phyloP scores from a whole-genome alignment of 2,329 filamentous ascomycete species.

The Achaetomium macrosporum region DNA sequence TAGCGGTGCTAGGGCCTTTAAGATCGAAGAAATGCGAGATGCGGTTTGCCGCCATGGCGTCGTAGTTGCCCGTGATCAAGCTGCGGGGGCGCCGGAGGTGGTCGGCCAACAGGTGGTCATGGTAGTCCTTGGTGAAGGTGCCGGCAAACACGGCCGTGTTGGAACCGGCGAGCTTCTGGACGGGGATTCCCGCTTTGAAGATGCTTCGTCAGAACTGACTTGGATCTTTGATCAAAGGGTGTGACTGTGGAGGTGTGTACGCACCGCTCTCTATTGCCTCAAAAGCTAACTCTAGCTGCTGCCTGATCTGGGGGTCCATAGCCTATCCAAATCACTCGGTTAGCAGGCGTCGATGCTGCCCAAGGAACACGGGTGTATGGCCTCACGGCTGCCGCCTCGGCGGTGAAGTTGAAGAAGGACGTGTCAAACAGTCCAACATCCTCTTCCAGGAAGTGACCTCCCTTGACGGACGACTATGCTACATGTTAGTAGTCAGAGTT shows the following conservation, averaged over 20 bases:
- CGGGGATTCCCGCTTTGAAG: not conserved
- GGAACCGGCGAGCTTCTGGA: not conserved
- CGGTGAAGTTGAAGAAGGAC: conserved; percentile 30
- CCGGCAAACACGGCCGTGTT: not conserved
- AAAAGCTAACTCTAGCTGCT: conserved; percentile 30
- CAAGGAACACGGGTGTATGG: not conserved
- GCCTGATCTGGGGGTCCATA: conserved; percentile 27
- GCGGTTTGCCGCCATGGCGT: conserved; percentile 34
- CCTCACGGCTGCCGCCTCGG: conserved; percentile 26
- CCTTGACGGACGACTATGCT: conserved; percentile 28
- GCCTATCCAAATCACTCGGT: conserved; percentile 3
- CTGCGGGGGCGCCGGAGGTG: not conserved
- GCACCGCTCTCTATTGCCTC: conserved; percentile 30
- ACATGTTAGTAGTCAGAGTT: not conserved
- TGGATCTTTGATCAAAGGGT: not conserved
- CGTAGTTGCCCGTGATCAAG: not conserved
- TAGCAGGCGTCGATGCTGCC: not conserved
- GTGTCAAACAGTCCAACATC: conserved; percentile 25
- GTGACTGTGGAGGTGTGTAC: not conserved
- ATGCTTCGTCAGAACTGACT: too few species aligned
- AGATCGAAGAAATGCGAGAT: conserved; percentile 39
- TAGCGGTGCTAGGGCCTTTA: conserved; percentile 36
- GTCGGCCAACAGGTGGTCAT: not conserved
- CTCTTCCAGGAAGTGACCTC: conserved; percentile 30
- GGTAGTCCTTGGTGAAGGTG: not conserved